Percentiles rank a stretch among this genome's conserved stretches.
phyloP scores from a whole-genome alignment of 495 filamentous ascomycete genomes.

The Neurospora sp. region DNA sequence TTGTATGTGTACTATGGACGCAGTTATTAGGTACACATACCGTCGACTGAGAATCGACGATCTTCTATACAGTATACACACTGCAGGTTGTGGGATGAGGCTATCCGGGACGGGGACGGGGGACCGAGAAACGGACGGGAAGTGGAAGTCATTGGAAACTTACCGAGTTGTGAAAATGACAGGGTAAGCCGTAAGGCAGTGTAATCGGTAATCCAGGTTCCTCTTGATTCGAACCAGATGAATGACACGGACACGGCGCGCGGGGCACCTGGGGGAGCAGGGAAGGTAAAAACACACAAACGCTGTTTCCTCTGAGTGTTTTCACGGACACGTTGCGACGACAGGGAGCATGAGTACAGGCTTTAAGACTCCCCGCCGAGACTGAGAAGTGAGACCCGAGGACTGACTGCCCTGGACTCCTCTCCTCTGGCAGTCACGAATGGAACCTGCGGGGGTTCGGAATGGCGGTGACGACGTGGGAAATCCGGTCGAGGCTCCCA shows the following conservation, averaged over 20 bases:
- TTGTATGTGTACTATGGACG: background rate
- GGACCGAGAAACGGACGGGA: background rate
- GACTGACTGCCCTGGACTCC: background rate
- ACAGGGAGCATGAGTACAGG: background rate
- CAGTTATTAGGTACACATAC: background rate
- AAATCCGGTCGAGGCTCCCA: constrained; percentile 9
- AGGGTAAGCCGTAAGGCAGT: background rate
- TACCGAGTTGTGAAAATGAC: background rate
- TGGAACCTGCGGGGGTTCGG: constrained; percentile 3
- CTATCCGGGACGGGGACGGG: background rate
- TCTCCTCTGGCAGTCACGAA: constrained; percentile 10
- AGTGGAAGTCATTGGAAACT: background rate
- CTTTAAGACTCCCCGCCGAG: background rate
- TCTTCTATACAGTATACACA: background rate
- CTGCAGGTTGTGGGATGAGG: background rate
- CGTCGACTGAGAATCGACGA: background rate
- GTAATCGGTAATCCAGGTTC: background rate
- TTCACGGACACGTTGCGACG: background rate
- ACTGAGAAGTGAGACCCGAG: background rate
- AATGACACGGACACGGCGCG: background rate
- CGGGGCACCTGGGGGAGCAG: background rate
- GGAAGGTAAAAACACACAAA: background rate
- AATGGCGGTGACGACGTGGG: constrained; percentile 28
- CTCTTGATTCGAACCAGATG: background rate
- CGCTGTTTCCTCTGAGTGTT: background rate